phyloP scores from a whole-genome alignment of 2,329 filamentous ascomycete species.

The Amauroascus verrucosus region DNA sequence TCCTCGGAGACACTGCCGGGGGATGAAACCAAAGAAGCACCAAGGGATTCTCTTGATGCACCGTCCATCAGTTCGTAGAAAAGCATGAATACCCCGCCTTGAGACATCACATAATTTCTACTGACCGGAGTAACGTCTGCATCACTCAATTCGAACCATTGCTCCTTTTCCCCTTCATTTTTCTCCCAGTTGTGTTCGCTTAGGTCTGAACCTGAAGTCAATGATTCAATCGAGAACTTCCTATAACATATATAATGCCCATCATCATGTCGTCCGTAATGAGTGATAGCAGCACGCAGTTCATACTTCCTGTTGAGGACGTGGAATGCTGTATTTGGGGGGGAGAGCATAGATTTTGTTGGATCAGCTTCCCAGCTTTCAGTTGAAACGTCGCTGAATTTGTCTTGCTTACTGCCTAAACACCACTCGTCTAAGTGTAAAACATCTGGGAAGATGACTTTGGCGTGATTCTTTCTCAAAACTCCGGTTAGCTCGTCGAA shows the following conservation, averaged over 20 bases:
- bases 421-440: slow-evolving; percentile 80
- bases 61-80: slow-evolving; percentile 72
- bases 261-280: slow-evolving; percentile 84
- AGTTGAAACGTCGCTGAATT: slow-evolving; percentile 29
- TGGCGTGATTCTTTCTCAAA: slow-evolving; percentile 72
- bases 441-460: slow-evolving; percentile 62
- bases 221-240: slow-evolving; percentile 34
- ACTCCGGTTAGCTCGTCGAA: slow-evolving; percentile 75
- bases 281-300: slow-evolving; percentile 73
- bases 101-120: slow-evolving; percentile 61
- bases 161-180: slow-evolving; percentile 35
- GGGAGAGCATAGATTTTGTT: slow-evolving; percentile 61
- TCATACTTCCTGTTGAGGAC: slow-evolving; percentile 50
- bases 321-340: slow-evolving; percentile 46
- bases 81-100: slow-evolving; percentile 88
- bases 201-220: slow-evolving; percentile 27
- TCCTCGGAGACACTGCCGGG: neutral
- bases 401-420: slow-evolving; percentile 47
- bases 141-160: slow-evolving; percentile 89
- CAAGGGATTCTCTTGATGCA: neutral
- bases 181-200: slow-evolving; percentile 26
- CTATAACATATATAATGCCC: slow-evolving; percentile 92
- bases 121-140: slow-evolving; percentile 67
- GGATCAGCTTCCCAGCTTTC: slow-evolving; percentile 66
- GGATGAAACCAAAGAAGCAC: neutral